A percentile compares a stretch with the other conserved stretches of the same genome.
phyloP scores from a whole-genome alignment of 257 asterid genomes.

The Nyctanthes arbortristis region DNA sequence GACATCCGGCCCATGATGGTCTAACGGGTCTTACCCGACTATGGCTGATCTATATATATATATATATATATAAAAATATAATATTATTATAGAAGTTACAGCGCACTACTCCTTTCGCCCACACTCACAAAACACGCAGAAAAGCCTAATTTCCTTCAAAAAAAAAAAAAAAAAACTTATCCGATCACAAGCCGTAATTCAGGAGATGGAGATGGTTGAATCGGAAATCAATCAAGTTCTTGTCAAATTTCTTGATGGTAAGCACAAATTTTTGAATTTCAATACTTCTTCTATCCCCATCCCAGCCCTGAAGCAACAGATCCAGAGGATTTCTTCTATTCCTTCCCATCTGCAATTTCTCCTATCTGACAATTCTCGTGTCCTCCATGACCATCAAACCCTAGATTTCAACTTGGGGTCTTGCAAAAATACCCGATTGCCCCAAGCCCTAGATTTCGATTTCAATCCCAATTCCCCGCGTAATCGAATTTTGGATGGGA shows the following conservation, averaged over 20 bases:
- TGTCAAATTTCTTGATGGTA: constrained; percentile 73
- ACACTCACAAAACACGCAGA: background rate
- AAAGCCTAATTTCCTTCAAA: background rate
- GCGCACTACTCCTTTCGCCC: background rate
- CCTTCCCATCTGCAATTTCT: constrained; percentile 65
- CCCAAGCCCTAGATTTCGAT: constrained; percentile 24
- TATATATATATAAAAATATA: no score
- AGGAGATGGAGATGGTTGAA: constrained; percentile 32
- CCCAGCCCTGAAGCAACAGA: constrained; percentile 50
- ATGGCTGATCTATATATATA: no score
- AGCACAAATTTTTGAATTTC: constrained; percentile 64
- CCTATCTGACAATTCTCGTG: constrained; percentile 32
- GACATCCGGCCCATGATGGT: no score
- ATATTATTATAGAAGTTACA: no score
- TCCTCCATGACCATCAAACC: constrained; percentile 37
- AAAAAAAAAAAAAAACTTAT: no score
- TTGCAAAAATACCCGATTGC: constrained; percentile 10
- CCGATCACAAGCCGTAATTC: background rate
- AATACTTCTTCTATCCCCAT: constrained; percentile 38
- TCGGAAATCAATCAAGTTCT: constrained; percentile 47
- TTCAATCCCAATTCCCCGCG: background rate
- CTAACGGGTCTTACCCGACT: no score
- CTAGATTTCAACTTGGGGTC: constrained; percentile 29
- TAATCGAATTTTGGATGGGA: background rate
- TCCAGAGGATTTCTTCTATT: constrained; percentile 60